A percentile compares a stretch with the other conserved stretches of the same genome.
phyloP scores from a whole-genome alignment of 345 rosid genomes.

The Stellera chamaejasme region DNA sequence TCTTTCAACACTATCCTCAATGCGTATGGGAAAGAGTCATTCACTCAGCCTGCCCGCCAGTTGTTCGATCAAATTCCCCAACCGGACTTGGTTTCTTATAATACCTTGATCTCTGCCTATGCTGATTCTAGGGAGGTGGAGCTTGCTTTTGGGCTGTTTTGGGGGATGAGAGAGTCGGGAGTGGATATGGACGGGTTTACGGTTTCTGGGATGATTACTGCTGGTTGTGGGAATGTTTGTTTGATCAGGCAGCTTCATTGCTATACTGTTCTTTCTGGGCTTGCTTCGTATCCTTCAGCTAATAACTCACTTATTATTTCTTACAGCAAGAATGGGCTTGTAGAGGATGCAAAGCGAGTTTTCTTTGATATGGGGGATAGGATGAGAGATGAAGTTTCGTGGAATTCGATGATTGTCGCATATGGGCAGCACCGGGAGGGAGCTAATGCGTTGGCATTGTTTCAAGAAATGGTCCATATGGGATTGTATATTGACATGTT shows the following conservation, averaged over 20 bases:
- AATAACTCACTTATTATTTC: conserved; percentile 57
- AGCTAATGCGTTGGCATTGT: conserved; percentile 48
- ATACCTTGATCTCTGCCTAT: conserved; percentile 67
- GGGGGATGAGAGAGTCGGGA: conserved; percentile 42
- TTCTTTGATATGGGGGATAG: conserved; percentile 51
- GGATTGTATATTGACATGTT: conserved; percentile 62
- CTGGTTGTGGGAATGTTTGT: conserved; percentile 33
- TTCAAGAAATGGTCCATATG: conserved; percentile 48
- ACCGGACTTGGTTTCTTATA: conserved; percentile 69
- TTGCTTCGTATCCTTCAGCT: conserved; percentile 62
- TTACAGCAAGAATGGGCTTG: conserved; percentile 56
- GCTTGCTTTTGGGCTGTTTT: conserved; percentile 40
- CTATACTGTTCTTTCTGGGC: conserved; percentile 47
- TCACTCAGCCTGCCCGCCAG: conserved; percentile 34
- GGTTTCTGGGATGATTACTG: conserved; percentile 61
- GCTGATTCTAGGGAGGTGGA: conserved; percentile 48
- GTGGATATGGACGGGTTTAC: conserved; percentile 70
- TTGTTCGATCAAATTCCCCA: conserved; percentile 81
- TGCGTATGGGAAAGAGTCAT: conserved; percentile 41
- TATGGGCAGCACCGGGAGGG: conserved; percentile 81
- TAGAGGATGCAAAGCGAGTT: conserved; percentile 54
- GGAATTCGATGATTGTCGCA: conserved; percentile 94
- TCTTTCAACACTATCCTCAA: conserved; percentile 64
- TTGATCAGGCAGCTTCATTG: conserved; percentile 63
- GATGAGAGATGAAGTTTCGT: conserved; percentile 67